Percentiles rank a stretch among this genome's conserved stretches.
Evolutionary conservation across 805 yeast genomes (phyloP).

Genomic region (Starmerella vitae): DNA sequence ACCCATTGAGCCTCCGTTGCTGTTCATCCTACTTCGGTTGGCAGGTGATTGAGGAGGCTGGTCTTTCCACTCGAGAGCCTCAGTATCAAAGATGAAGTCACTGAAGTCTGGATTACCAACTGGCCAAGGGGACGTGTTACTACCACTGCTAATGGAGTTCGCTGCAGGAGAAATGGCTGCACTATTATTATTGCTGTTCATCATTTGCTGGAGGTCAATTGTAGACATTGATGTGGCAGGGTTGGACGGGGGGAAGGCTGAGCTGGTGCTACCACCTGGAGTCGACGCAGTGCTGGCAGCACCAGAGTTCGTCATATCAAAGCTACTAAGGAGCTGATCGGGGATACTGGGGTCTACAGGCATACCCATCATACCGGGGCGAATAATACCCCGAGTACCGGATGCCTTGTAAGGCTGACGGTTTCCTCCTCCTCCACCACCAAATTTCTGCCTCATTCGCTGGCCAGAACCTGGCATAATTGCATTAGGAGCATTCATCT

Average conservation of each 20-base stretch:
- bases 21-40: neutral
- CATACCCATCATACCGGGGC: constrained; percentile 20
- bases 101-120: neutral
- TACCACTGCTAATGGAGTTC: neutral
- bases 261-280: neutral
- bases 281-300: neutral
- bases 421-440: no score
- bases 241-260: neutral
- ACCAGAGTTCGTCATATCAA: constrained; percentile 3
- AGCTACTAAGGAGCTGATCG: constrained; percentile 13
- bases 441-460: neutral
- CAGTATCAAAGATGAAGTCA: constrained; percentile 8
- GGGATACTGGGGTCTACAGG: constrained; percentile 17
- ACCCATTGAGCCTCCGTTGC: neutral
- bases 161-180: neutral
- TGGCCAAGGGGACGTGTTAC: neutral
- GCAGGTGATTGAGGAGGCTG: neutral
- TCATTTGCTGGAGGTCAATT: neutral
- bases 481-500: constrained; percentile 1
- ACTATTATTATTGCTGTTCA: neutral
- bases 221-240: neutral
- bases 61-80: constrained; percentile 7
- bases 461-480: neutral
- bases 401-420: neutral
- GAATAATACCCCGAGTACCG: constrained; percentile 13